These are phyloP conservation scores for Amanita fuliginea DNA, from an alignment of 768 basidiomycete genomes.

Conservation along the genomic window DNA sequence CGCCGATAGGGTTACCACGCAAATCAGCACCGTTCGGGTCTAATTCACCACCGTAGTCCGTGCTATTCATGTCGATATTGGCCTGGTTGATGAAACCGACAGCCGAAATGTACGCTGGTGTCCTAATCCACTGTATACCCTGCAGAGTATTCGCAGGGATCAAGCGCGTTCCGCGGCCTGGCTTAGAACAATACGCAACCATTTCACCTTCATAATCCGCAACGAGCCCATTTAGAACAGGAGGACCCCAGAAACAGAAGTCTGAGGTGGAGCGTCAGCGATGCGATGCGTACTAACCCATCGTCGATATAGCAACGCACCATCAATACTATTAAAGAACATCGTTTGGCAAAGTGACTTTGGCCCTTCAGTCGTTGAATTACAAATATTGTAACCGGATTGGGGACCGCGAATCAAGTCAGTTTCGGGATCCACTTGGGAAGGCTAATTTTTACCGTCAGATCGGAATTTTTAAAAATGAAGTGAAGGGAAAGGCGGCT, in stretches of 20 bases:
- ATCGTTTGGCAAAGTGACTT: constrained; percentile 52
- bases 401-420: constrained; percentile 26
- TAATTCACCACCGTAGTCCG: constrained; percentile 68
- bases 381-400: constrained; percentile 56
- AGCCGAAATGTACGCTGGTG: constrained; percentile 48
- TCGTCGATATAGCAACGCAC: constrained; percentile 18
- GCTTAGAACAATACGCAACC: constrained; percentile 72
- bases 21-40: constrained; percentile 67
- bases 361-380: constrained; percentile 52
- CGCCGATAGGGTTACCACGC: constrained; percentile 79
- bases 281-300: neutral
- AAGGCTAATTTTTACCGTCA: no score
- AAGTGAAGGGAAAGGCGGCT: constrained; percentile 7
- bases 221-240: constrained; percentile 39
- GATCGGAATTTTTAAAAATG: no score
- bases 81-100: constrained; percentile 57
- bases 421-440: no score
- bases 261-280: constrained; percentile 24
- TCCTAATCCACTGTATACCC: constrained; percentile 55
- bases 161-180: constrained; percentile 57
- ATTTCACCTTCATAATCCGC: constrained; percentile 58
- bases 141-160: constrained; percentile 56
- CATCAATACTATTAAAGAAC: constrained; percentile 43
- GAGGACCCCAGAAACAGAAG: constrained; percentile 59
- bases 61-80: constrained; percentile 34